Base-by-base conservation (phyloP, 78 protist genomes). In the Dictyostelium capitatum region DNA sequence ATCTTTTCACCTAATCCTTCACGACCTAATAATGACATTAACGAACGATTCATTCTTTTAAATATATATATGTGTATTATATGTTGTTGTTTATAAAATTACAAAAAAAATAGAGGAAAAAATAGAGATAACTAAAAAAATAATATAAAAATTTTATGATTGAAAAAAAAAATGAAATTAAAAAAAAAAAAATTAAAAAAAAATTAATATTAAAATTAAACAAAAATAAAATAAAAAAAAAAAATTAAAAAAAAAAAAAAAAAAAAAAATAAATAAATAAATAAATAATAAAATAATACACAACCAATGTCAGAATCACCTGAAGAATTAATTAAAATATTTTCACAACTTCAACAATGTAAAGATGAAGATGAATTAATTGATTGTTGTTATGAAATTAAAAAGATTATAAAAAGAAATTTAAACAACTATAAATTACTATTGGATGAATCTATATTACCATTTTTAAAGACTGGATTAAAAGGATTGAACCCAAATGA, bases 1-100 rank as follows among this genome's bases (percentile, higher is more conserved):
- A 87, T 64, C 83, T 87, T 87, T 41, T 87, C 92, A 30, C 84
- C 84, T 70, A 77, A 46, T 32, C 92, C 84, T 51, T 77, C 92
- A 75, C 92, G 67, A n/a, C 79, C 79, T 20, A 87, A 64, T 77
- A 77, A 65, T 43, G 62, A 75, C 83, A 87, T 70, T 59, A 87
- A 41, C 15, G 80, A 74, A 75, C 92, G 79, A 87, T 87, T 87
- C 92, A 87, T 87, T 64, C 51, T 75, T 51, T 19, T 46, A 1
- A 17, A 19, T 47, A 17, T 48, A 23, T 41, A 5, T 82, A 32
- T 82, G 50, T 82, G 32, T 37, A 46, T 28, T 65, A 28, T 65
- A 12, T 65, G 8, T 23, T 65, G 10, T 28, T 65, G 30, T 14
- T 65, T 37, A 37, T 37, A 37, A 37, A 37, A 37, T 3, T 37